Percentiles rank a stretch among this genome's conserved stretches.
Evolutionary conservation across 345 rosid species (phyloP).

Genomic region (Lepidium didymum): DNA sequence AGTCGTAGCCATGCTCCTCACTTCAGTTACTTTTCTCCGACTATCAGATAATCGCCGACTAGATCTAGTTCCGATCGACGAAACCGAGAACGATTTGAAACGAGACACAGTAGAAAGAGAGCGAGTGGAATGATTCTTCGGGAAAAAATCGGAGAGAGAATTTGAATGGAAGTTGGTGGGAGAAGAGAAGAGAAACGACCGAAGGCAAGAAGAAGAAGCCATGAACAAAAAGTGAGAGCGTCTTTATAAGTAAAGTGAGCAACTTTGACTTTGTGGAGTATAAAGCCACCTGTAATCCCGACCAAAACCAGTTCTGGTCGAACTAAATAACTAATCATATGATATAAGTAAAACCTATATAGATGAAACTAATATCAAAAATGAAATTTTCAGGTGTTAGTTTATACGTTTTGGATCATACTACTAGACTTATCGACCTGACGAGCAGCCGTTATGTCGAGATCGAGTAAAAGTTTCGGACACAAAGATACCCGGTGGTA

Average conservation of each 20-base stretch:
- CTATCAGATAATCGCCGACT: not conserved
- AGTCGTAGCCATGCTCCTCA: slow-evolving; percentile 22
- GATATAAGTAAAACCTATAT: not conserved
- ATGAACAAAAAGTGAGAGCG: not conserved
- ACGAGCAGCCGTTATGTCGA: too few species aligned
- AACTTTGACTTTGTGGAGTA: slow-evolving; percentile 16
- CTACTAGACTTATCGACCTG: not conserved
- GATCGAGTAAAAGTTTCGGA: too few species aligned
- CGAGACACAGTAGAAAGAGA: slow-evolving; percentile 1
- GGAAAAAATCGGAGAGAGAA: not conserved
- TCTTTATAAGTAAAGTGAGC: slow-evolving; percentile 1
- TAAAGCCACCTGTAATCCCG: slow-evolving; percentile 5
- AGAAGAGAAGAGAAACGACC: slow-evolving; percentile 19
- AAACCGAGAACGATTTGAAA: slow-evolving; percentile 13
- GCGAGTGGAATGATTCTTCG: not conserved
- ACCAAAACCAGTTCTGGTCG: not conserved
- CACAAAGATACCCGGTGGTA: too few species aligned
- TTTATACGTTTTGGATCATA: not conserved
- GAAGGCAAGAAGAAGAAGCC: slow-evolving; percentile 23
- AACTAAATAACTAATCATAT: not conserved
- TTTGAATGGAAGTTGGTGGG: not conserved
- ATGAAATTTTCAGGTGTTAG: too few species aligned
- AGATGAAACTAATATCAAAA: too few species aligned
- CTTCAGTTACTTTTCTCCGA: slow-evolving; percentile 28
- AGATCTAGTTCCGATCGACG: slow-evolving; percentile 18